Conservation (phyloP, 768 basidiomycete genomes). For the Podaxis sp. region DNA sequence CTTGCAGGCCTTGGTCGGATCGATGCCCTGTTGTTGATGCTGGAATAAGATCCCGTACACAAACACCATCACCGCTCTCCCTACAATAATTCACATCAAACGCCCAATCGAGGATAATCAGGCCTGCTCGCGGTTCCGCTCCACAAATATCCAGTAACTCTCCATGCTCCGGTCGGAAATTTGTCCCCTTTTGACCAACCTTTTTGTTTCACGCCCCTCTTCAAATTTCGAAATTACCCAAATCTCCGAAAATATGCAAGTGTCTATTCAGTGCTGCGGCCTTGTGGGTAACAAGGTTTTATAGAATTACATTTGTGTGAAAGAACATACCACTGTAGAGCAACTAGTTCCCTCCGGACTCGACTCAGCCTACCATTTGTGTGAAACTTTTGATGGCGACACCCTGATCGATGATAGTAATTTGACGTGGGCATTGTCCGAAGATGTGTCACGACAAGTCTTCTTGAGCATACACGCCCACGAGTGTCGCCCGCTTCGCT, state of each 20-base stretch:
- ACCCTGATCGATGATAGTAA: constrained; percentile 3
- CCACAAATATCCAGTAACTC: constrained; percentile 3
- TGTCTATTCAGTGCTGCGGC: neutral
- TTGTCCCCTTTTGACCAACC: constrained; percentile 11
- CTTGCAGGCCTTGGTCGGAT: neutral
- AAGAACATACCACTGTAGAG: neutral
- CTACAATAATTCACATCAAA: neutral
- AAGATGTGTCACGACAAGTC: neutral
- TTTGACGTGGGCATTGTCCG: neutral
- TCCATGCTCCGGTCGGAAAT: constrained; percentile 13
- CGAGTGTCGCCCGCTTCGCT: constrained; percentile 1
- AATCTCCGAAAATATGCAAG: neutral
- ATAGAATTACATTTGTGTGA: constrained; percentile 3
- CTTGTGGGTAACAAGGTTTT: constrained; percentile 6
- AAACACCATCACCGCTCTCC: neutral
- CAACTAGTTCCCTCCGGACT: neutral
- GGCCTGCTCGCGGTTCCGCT: neutral
- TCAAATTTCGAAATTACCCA: neutral
- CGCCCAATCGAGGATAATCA: neutral
- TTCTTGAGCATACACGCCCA: neutral
- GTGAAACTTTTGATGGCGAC: neutral
- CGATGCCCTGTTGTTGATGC: neutral
- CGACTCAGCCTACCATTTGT: neutral
- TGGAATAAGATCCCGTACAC: neutral
- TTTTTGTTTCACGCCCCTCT: constrained; percentile 11